These are phyloP conservation scores for Microdochium paspali DNA, from an alignment of 2,329 filamentous ascomycete genomes.

Conservation along the genomic window DNA sequence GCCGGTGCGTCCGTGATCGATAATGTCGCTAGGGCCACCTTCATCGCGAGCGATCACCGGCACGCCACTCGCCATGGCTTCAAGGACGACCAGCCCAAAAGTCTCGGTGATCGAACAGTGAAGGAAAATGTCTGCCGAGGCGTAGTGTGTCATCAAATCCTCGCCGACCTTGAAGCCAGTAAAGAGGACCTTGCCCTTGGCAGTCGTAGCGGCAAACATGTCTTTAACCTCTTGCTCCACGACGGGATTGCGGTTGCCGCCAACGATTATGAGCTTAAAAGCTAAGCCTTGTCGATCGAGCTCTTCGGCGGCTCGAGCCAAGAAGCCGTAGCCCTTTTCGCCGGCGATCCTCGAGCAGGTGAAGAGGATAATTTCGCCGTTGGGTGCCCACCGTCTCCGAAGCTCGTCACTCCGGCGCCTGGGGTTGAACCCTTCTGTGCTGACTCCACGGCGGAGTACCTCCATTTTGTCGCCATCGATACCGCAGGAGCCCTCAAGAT, in stretches of 20 bases:
- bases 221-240: constrained; percentile 52
- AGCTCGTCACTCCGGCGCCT: constrained; percentile 38
- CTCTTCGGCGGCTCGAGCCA: constrained; percentile 43
- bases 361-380: constrained; percentile 54
- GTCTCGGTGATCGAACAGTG: constrained; percentile 66
- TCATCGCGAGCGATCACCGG: constrained; percentile 61
- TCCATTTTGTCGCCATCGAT: constrained; percentile 48
- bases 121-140: constrained; percentile 59
- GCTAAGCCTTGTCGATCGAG: constrained; percentile 44
- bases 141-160: constrained; percentile 55
- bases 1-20: constrained; percentile 49
- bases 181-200: constrained; percentile 49
- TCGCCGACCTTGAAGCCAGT: constrained; percentile 55
- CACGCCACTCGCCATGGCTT: constrained; percentile 62
- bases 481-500: constrained; percentile 43
- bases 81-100: constrained; percentile 61
- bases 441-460: constrained; percentile 54
- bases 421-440: constrained; percentile 53
- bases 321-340: constrained; percentile 63
- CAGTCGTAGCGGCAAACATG: constrained; percentile 42
- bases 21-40: constrained; percentile 60
- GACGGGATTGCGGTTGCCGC: constrained; percentile 54
- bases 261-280: constrained; percentile 59
- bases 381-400: constrained; percentile 45
- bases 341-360: constrained; percentile 59